Evolutionary conservation across 2,329 filamentous ascomycete genomes (phyloP).

Genomic region (Juglanconis sp.): DNA sequence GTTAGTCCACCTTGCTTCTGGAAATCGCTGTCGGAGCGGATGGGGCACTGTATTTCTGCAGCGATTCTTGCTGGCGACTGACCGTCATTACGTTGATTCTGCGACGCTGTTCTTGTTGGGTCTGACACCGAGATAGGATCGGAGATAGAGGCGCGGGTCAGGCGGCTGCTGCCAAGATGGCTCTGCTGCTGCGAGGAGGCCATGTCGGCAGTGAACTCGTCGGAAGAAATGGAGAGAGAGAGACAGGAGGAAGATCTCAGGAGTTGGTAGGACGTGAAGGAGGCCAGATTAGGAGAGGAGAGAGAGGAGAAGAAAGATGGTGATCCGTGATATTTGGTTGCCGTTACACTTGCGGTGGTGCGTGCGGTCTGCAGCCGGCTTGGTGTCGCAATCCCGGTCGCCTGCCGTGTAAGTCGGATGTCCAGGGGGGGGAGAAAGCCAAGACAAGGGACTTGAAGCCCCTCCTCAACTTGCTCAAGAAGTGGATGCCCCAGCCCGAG

Average conservation of each 20-base stretch:
- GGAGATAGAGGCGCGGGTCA: slow-evolving; percentile 14
- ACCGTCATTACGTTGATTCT: slow-evolving; percentile 31
- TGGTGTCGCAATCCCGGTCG: background rate
- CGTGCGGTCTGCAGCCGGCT: background rate
- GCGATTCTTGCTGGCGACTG: slow-evolving; percentile 20
- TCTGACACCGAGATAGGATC: slow-evolving; percentile 19
- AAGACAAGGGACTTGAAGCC: background rate
- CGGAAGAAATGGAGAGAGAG: background rate
- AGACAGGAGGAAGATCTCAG: slow-evolving; percentile 1
- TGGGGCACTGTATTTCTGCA: background rate
- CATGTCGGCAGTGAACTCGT: slow-evolving; percentile 16
- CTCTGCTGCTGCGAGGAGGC: slow-evolving; percentile 21
- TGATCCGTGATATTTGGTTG: slow-evolving; percentile 12
- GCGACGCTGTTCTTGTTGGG: slow-evolving; percentile 17
- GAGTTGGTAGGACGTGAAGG: background rate
- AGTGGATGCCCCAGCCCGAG: background rate
- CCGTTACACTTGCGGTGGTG: background rate
- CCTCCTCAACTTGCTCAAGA: background rate
- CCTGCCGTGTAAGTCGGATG: slow-evolving; percentile 2
- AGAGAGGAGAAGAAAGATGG: background rate
- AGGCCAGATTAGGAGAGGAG: background rate
- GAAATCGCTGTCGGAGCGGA: background rate
- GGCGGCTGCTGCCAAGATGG: slow-evolving; percentile 17
- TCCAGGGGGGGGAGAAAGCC: background rate
- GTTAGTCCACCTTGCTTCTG: slow-evolving; percentile 21